Base-by-base conservation (phyloP, 495 filamentous ascomycete species). In the Xylaria bambusicola region DNA sequence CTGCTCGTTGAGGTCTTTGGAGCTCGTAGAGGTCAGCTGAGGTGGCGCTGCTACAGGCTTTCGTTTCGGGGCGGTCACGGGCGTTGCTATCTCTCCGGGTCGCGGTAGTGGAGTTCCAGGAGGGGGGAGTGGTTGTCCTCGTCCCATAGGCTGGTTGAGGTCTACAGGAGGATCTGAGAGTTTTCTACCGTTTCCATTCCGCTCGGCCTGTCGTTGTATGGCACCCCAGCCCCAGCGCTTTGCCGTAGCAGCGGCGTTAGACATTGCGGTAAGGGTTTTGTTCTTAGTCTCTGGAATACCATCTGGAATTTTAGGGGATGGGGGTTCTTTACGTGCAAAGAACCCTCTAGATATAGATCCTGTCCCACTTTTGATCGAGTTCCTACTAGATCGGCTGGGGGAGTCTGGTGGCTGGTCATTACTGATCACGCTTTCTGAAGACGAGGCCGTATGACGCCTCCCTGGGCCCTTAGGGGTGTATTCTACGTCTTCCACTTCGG, bases 181-280 rank as follows among this genome's bases (percentile, higher is more conserved):
- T 47, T 45, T 66, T 20, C 52, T 58, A 45, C 52, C 59, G 46
- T 52, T 68, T 31, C 33, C 53, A 63, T 62, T 66, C 69, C 72
- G 66, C 15, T 75, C 75, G 23, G 66, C 71, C 48, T 83, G 79
- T 38, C 86, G 82, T 49, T 84, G 84, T 50, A 93, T 80, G 4
- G 90, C 84, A 64, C 83, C 87, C 77, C 84, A 82, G 17, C 89
- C 84, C 93, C 92, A 97, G 71, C 89, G 91, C 70, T 88, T 93
- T 2, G 92, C 90, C 12, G 84, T 86, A 5, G 88, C 86, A 15
- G 91, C 89, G 3, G 86, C 90, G 44, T 86, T 86, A 0, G 86
- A 83, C 35, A 95, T 79, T 4, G 88, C 84, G 26, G 84, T 77
- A 27, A 85, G 55, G 2, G 79, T 72, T 44, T 75, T 71, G 61